Conservation (phyloP, 768 basidiomycete genomes). For the Xerocomellus intermedius region DNA sequence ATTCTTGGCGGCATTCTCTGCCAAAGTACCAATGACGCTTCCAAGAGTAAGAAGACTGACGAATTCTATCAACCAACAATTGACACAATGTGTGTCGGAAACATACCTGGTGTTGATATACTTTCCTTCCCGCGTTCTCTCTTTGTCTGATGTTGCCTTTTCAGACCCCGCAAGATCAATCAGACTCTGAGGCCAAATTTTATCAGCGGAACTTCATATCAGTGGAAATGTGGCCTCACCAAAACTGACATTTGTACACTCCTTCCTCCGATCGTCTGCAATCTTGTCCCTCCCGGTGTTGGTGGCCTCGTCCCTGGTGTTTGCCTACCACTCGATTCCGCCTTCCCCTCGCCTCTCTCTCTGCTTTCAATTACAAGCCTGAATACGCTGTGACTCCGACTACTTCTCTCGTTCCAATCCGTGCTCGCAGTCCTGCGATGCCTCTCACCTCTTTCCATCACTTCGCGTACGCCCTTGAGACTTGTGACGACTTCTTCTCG, state of each 20-base stretch:
- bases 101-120: constrained; percentile 88
- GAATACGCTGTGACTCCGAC: constrained; percentile 93
- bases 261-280: constrained; percentile 76
- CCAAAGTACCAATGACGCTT: constrained; percentile 87
- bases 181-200: constrained; percentile 54
- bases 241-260: constrained; percentile 77
- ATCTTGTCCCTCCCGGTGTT: constrained; percentile 57
- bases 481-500: constrained; percentile 94
- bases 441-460: constrained; percentile 82
- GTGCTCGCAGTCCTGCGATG: constrained; percentile 90
- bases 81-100: background rate
- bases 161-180: constrained; percentile 98
- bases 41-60: constrained; percentile 85
- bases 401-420: constrained; percentile 98
- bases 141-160: constrained; percentile 93
- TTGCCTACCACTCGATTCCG: constrained; percentile 39
- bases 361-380: constrained; percentile 89
- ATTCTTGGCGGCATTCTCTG: constrained; percentile 78
- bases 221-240: constrained; percentile 37
- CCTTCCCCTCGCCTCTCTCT: constrained; percentile 56
- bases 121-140: constrained; percentile 92
- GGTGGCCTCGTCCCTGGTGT: constrained; percentile 54
- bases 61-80: background rate
- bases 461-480: constrained; percentile 79
- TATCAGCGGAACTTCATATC: background rate